Evolutionary conservation across 306 rosid species (phyloP).

Genomic region (Dryas alaskensis): DNA sequence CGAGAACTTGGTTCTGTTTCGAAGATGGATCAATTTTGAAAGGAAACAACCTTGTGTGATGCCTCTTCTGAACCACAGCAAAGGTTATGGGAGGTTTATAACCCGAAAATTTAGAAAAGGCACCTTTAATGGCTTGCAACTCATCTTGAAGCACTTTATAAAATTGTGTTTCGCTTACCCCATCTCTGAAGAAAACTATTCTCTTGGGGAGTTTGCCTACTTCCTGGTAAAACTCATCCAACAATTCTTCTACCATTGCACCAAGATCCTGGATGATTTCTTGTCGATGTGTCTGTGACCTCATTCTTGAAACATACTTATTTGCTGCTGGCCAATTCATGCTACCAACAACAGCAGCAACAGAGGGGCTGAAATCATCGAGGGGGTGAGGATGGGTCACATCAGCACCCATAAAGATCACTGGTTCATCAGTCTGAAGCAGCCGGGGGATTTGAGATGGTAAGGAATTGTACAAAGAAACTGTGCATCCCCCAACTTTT

Average conservation of each 20-base stretch:
- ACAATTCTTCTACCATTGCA: conserved; percentile 80
- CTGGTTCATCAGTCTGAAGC: conserved; percentile 61
- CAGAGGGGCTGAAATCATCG: conserved; percentile 94
- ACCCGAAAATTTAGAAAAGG: conserved; percentile 58
- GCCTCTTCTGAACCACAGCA: conserved; percentile 93
- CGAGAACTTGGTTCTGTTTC: conserved; percentile 40
- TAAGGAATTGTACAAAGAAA: conserved; percentile 76
- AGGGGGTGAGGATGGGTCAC: conserved; percentile 99
- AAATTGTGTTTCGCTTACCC: conserved; percentile 96
- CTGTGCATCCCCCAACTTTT: conserved; percentile 97
- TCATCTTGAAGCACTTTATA: conserved; percentile 78
- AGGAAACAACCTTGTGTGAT: conserved; percentile 92
- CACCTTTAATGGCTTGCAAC: conserved; percentile 65
- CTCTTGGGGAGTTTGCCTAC: conserved; percentile 72
- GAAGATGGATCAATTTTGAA: conserved; percentile 55
- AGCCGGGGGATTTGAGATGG: conserved; percentile 88
- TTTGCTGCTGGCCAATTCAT: conserved; percentile 99
- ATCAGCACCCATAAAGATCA: conserved; percentile 94
- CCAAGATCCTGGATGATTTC: conserved; percentile 86
- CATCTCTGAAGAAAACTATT: conserved; percentile 90
- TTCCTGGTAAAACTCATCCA: conserved; percentile 72
- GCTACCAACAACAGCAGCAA: conserved; percentile 98
- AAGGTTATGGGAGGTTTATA: conserved; percentile 77
- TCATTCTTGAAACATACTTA: conserved; percentile 89
- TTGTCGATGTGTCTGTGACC: conserved; percentile 96